Evolutionary conservation across 306 rosid genomes (phyloP).

Genomic region (Lathyrus oleraceus): DNA sequence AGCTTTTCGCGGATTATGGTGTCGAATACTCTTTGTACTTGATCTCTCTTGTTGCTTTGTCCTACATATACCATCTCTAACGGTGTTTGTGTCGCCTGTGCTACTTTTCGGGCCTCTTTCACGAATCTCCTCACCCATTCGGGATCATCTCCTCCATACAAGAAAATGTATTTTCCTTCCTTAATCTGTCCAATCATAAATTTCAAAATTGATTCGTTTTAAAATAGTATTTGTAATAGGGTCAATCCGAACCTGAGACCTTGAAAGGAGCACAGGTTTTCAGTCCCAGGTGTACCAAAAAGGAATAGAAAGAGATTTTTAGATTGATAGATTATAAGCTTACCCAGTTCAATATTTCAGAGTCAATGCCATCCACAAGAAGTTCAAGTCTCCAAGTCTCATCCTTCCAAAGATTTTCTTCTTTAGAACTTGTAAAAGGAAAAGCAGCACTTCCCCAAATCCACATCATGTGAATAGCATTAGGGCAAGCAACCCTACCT

Average conservation of each 20-base stretch:
- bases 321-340: constrained; percentile 17
- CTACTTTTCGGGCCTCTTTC: constrained; percentile 46
- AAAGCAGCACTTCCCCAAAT: constrained; percentile 71
- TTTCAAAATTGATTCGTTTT: background rate
- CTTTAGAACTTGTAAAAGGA: constrained; percentile 61
- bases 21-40: constrained; percentile 39
- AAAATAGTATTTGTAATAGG: background rate
- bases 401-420: constrained; percentile 65
- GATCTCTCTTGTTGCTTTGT: constrained; percentile 54
- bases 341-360: constrained; percentile 59
- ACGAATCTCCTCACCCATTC: constrained; percentile 57
- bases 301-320: background rate
- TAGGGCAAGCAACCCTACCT: constrained; percentile 61
- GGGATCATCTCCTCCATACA: constrained; percentile 59
- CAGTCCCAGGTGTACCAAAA: background rate
- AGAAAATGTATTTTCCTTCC: constrained; percentile 51
- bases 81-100: constrained; percentile 40
- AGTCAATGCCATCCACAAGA: constrained; percentile 57
- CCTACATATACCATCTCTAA: constrained; percentile 63
- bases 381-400: constrained; percentile 66
- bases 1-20: constrained; percentile 46
- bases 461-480: constrained; percentile 81
- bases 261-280: no score
- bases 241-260: no score
- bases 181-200: constrained; percentile 41